Conservation (phyloP, 768 basidiomycete genomes). For the Collybia mongolica region DNA sequence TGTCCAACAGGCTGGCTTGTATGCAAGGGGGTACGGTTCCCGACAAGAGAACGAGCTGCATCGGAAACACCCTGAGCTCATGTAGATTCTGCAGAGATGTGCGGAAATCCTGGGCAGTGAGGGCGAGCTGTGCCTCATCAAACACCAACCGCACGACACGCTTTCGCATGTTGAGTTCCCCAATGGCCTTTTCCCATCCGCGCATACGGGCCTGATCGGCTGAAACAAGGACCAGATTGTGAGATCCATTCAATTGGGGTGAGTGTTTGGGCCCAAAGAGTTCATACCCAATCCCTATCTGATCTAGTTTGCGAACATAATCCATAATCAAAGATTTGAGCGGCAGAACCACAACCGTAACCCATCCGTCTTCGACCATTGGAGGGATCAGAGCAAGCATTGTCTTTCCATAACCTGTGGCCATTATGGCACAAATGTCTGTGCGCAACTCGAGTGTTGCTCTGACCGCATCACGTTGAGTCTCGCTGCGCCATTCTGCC, state of each 20-base stretch:
- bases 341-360: constrained; percentile 18
- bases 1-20: not conserved
- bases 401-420: constrained; percentile 25
- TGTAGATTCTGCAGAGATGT: constrained; percentile 2
- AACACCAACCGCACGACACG: constrained; percentile 11
- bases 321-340: constrained; percentile 20
- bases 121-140: constrained; percentile 22
- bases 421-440: constrained; percentile 20
- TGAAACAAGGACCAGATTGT: constrained; percentile 17
- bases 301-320: constrained; percentile 13
- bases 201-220: constrained; percentile 8
- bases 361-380: constrained; percentile 4
- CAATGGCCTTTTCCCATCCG: constrained; percentile 11
- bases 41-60: constrained; percentile 17
- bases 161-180: not conserved
- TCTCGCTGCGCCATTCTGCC: constrained; percentile 11
- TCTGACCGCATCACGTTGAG: constrained; percentile 16
- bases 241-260: not conserved
- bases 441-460: constrained; percentile 5
- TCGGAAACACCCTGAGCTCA: constrained; percentile 6
- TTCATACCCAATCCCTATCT: constrained; percentile 14
- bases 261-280: constrained; percentile 1
- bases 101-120: constrained; percentile 11
- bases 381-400: constrained; percentile 21
- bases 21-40: constrained; percentile 14